Evolutionary conservation across 2,329 filamentous ascomycete genomes (phyloP), one percentile per base, ranked within the genome.

Genomic region (Neurospora sp.): DNA sequence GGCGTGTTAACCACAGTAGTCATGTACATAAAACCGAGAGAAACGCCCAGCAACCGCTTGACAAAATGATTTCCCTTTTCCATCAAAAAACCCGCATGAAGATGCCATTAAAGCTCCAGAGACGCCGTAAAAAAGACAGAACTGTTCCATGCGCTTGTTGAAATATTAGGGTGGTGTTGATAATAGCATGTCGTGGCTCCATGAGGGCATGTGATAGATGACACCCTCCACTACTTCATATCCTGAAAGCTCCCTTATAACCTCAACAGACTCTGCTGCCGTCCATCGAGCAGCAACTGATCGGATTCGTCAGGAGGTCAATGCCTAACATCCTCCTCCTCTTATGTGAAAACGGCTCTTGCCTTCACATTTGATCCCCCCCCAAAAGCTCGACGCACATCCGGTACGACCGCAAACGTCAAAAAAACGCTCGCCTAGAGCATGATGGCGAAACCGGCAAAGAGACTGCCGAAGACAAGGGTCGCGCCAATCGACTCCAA

Each of bases 381-480:
- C 3, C 28, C 28, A 62, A 41, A 23, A 52, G 52, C 52, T 33
- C 12, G 52, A 62, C 43, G 43, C 43, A 23, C 43, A 52, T 23
- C 43, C 43, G 43, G 43, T 52, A 52, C 19, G 43, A 28, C 11
- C 19, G 19, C 43, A 52, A 52, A 52, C 43, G 43, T 52, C 19
- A 52, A 28, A 23, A 52, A 28, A 28, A 43, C 52, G 23, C 52
- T 62, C 33, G 52, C 52, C 15, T 78, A 88, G 70, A 88, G 79
- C 71, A 87, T 74, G 70, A 78, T 39, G 23, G 75, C 75, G 57
- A 77, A 74, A n/a, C 76, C 76, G 23, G 74, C 76, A 39, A 77
- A 76, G 19, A 79, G 57, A 33, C 77, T 69, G 15, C 73, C 74
- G n/a, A 75, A 78, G 69, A 87, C 81, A 39, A 77, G 46, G 2